phyloP scores from a whole-genome alignment of 768 basidiomycete genomes.

The Dioszegia aurantiaca region DNA sequence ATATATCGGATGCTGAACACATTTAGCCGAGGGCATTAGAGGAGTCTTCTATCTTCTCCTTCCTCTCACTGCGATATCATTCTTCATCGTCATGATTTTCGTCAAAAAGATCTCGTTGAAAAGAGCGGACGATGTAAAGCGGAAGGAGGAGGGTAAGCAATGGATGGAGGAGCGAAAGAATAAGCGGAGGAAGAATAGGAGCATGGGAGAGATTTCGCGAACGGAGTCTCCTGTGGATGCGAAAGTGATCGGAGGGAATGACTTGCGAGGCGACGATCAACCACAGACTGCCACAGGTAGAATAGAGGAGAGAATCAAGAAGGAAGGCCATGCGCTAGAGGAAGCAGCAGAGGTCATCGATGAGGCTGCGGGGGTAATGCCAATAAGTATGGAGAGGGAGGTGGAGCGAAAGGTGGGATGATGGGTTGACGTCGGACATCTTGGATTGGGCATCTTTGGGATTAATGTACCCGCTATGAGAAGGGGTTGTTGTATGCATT shows the following conservation, averaged over 20 bases:
- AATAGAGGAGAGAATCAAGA: neutral
- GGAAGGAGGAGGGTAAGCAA: constrained; percentile 53
- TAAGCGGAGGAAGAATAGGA: constrained; percentile 23
- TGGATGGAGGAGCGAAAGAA: constrained; percentile 47
- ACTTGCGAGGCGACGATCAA: neutral
- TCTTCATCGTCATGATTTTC: constrained; percentile 61
- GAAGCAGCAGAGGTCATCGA: constrained; percentile 21
- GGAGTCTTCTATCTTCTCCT: constrained; percentile 65
- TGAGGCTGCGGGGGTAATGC: constrained; percentile 19
- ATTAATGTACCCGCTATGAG: neutral
- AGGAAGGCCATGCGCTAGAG: constrained; percentile 21
- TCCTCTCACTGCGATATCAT: constrained; percentile 59
- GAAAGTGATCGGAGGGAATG: neutral
- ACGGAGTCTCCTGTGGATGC: neutral
- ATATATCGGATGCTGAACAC: too few species aligned
- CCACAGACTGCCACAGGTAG: neutral
- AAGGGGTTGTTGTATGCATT: constrained; percentile 1
- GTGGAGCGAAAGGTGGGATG: constrained; percentile 1
- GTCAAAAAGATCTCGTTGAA: constrained; percentile 64
- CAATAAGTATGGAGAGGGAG: neutral
- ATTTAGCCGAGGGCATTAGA: constrained; percentile 61
- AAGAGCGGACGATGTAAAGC: constrained; percentile 57
- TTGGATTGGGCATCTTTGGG: neutral
- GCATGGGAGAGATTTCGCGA: neutral
- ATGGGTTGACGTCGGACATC: neutral